Percentiles rank a stretch among this genome's conserved stretches.
Conservation (phyloP, 225 moss, liverwort and hornwort species). For the Pseudoscleropodium purum region DNA sequence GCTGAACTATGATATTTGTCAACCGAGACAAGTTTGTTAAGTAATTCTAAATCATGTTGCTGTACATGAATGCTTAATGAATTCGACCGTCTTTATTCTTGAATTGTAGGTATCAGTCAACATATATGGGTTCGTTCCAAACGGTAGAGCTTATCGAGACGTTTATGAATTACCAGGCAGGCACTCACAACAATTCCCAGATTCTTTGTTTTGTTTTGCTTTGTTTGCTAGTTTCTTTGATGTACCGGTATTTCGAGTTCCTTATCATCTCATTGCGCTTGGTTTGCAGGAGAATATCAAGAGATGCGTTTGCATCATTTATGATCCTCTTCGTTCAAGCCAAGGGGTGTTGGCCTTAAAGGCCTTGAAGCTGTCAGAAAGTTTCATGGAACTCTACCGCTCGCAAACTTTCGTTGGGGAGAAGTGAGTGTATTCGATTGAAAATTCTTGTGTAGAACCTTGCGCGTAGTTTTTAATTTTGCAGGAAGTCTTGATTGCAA, state of each 20-base stretch:
- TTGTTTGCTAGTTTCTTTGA: background rate
- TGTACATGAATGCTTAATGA: background rate
- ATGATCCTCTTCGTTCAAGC: constrained; percentile 71
- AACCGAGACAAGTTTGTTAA: background rate
- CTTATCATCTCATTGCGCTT: background rate
- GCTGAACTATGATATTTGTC: background rate
- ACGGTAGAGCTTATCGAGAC: constrained; percentile 91
- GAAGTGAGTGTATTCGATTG: constrained; percentile 37
- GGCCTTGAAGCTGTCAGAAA: constrained; percentile 68
- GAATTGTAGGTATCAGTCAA: constrained; percentile 78
- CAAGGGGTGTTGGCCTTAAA: constrained; percentile 86
- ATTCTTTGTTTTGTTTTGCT: background rate
- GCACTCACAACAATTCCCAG: background rate
- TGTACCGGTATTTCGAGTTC: background rate
- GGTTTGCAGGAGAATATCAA: constrained; percentile 78
- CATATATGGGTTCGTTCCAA: constrained; percentile 93
- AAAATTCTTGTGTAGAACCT: background rate
- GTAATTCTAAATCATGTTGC: background rate
- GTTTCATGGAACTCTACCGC: constrained; percentile 79
- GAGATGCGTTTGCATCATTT: constrained; percentile 86
- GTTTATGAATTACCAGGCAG: constrained; percentile 89
- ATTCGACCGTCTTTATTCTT: background rate
- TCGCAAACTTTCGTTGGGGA: constrained; percentile 54
- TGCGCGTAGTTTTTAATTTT: background rate
- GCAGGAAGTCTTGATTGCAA: background rate